A percentile compares a stretch with the other conserved stretches of the same genome.
These are phyloP conservation scores for Lizonia empirigonia DNA, from an alignment of 2,329 filamentous ascomycete genomes.

Conservation along the genomic window DNA sequence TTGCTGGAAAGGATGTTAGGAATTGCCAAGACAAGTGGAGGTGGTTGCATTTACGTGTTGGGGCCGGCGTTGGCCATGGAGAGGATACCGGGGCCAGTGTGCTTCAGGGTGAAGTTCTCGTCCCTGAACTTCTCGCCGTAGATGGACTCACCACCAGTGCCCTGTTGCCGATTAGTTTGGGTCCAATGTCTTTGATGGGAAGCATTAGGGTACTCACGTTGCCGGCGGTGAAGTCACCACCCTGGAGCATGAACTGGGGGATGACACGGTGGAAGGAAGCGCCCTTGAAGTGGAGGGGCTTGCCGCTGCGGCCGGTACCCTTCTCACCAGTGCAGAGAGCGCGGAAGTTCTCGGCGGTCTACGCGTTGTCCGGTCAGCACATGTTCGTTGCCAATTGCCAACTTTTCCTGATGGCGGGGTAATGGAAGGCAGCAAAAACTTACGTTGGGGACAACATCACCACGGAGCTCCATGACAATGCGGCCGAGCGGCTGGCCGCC, in stretches of 20 bases:
- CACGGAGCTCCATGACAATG: constrained; percentile 77
- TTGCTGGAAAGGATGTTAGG: constrained; percentile 68
- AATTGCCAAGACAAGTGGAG: not conserved
- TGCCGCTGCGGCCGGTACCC: constrained; percentile 78
- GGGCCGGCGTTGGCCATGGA: constrained; percentile 98
- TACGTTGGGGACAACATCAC: constrained; percentile 69
- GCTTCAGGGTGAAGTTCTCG: constrained; percentile 91
- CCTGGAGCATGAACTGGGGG: constrained; percentile 98
- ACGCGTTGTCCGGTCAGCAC: constrained; percentile 15
- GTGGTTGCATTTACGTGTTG: constrained; percentile 7
- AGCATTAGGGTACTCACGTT: constrained; percentile 66
- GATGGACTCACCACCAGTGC: constrained; percentile 87
- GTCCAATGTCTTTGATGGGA: not conserved
- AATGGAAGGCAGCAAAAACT: constrained; percentile 13
- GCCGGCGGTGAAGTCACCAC: constrained; percentile 92
- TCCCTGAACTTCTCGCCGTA: constrained; percentile 97
- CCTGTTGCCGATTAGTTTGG: constrained; percentile 24
- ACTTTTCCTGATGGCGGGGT: constrained; percentile 30
- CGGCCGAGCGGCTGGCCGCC: constrained; percentile 74
- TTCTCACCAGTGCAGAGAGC: constrained; percentile 94
- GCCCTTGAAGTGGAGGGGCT: constrained; percentile 89
- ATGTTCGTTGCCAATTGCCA: not conserved
- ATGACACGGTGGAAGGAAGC: constrained; percentile 94
- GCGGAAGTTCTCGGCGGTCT: constrained; percentile 95
- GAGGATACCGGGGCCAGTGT: constrained; percentile 88